Percentiles rank a stretch among this genome's conserved stretches.
Evolutionary conservation across 371 early-diverging fungal species (phyloP).

Genomic region (Zychaea mexicana): DNA sequence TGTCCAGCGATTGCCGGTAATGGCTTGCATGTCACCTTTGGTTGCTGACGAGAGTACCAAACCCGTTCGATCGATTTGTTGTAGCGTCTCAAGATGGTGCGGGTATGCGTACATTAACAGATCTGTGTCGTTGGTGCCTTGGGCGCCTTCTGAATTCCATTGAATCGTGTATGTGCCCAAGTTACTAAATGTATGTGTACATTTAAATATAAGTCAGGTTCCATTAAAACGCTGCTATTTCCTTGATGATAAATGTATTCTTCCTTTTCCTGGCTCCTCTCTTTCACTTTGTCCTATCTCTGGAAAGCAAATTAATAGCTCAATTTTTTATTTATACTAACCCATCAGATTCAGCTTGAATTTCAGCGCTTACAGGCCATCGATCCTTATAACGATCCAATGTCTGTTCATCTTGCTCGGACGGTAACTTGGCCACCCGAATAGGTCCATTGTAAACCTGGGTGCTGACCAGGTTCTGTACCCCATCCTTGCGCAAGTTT

Average conservation of each 20-base stretch:
- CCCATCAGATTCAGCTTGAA: constrained; percentile 12
- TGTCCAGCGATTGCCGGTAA: constrained; percentile 60
- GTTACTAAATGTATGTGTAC: not conserved
- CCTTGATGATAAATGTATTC: too few relatives aligned
- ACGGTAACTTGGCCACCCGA: constrained; percentile 52
- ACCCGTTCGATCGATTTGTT: constrained; percentile 16
- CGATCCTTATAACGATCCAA: constrained; percentile 45
- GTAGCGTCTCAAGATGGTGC: constrained; percentile 54
- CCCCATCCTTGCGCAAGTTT: constrained; percentile 13
- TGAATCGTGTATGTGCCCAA: constrained; percentile 46
- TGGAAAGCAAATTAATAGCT: too few relatives aligned
- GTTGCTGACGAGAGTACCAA: constrained; percentile 47
- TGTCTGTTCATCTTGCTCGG: constrained; percentile 28
- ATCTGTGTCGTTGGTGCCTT: constrained; percentile 5
- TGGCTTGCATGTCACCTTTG: constrained; percentile 71
- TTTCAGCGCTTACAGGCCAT: constrained; percentile 51
- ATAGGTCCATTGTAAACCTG: constrained; percentile 46
- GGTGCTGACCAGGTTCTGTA: constrained; percentile 27
- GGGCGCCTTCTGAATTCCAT: constrained; percentile 44
- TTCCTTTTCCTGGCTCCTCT: too few relatives aligned
- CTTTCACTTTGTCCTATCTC: too few relatives aligned
- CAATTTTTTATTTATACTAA: not conserved
- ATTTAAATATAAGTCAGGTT: too few relatives aligned
- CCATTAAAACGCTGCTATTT: too few relatives aligned
- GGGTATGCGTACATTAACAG: constrained; percentile 56